A percentile compares a stretch with the other conserved stretches of the same genome.
These are phyloP conservation scores for Echria macrotheca DNA, from an alignment of 495 filamentous ascomycete genomes.

Conservation along the genomic window DNA sequence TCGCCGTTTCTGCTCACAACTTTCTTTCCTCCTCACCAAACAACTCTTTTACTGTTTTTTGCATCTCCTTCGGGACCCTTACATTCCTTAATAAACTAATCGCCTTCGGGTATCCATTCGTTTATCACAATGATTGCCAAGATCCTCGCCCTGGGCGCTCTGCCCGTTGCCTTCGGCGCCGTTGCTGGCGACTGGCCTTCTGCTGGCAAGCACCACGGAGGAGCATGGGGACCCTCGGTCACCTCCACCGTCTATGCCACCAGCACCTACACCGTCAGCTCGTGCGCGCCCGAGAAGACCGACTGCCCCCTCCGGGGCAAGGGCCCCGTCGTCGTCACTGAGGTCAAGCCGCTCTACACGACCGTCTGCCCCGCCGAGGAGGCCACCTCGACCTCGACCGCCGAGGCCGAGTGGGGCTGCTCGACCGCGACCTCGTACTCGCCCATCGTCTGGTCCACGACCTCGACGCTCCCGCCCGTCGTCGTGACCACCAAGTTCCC, in stretches of 20 bases:
- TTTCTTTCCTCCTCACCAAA: constrained; percentile 2
- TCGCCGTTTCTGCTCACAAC: background rate
- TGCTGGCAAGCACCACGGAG: background rate
- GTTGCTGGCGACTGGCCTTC: background rate
- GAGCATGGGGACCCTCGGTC: background rate
- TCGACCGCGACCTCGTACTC: background rate
- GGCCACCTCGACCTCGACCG: background rate
- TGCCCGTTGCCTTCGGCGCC: constrained; percentile 14
- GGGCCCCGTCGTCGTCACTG: constrained; percentile 14
- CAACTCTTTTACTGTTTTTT: constrained; percentile 4
- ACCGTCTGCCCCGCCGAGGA: constrained; percentile 15
- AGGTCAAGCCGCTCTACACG: constrained; percentile 16
- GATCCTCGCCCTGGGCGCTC: constrained; percentile 11
- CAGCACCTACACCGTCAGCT: constrained; percentile 48
- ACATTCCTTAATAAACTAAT: constrained; percentile 13
- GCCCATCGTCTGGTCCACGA: background rate
- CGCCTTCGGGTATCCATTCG: background rate
- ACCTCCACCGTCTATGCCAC: constrained; percentile 42
- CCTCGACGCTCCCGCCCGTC: constrained; percentile 1
- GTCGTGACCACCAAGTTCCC: constrained; percentile 5
- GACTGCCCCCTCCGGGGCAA: constrained; percentile 53
- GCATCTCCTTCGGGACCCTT: constrained; percentile 14
- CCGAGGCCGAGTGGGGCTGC: background rate
- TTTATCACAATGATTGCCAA: constrained; percentile 11
- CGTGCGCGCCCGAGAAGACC: constrained; percentile 50